Evolutionary conservation across 176 grass and related monocot species (phyloP).

Genomic region (Triticum turgidum): DNA sequence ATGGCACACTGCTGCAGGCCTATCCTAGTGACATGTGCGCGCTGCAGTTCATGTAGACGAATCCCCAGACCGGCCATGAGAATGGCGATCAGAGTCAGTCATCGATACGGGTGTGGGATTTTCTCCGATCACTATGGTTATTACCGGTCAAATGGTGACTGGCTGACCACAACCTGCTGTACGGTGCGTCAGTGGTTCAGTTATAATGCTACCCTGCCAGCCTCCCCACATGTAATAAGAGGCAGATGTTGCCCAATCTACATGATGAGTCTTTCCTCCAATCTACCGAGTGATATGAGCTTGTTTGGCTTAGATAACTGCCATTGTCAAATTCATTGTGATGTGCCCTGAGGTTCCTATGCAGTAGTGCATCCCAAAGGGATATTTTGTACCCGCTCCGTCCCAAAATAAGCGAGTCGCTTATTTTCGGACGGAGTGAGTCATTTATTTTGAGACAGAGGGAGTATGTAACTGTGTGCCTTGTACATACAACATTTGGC

Average conservation of each 20-base stretch:
- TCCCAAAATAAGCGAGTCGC: too few relatives aligned
- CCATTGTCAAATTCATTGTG: background rate
- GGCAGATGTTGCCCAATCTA: too few relatives aligned
- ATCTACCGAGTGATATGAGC: background rate
- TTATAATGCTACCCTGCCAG: background rate
- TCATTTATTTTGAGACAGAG: too few relatives aligned
- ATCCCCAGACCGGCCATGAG: conserved; percentile 48
- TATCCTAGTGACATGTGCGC: conserved; percentile 64
- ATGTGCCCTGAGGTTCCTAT: background rate
- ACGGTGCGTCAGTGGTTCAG: background rate
- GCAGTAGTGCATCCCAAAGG: background rate
- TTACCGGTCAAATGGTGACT: background rate
- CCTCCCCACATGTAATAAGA: too few relatives aligned
- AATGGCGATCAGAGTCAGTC: conserved; percentile 61
- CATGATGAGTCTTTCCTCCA: background rate
- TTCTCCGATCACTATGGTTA: conserved; percentile 42
- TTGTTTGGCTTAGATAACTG: background rate
- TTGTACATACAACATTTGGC: conserved; percentile 14
- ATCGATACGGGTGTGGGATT: conserved; percentile 88
- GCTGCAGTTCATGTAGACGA: conserved; percentile 59
- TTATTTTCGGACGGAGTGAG: too few relatives aligned
- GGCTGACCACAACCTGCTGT: too few relatives aligned
- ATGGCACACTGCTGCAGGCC: conserved; percentile 32
- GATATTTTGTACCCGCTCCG: background rate
- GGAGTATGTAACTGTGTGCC: background rate